Base-by-base conservation (phyloP, 2,329 filamentous ascomycete species). In the Fusarium subglutinans region DNA sequence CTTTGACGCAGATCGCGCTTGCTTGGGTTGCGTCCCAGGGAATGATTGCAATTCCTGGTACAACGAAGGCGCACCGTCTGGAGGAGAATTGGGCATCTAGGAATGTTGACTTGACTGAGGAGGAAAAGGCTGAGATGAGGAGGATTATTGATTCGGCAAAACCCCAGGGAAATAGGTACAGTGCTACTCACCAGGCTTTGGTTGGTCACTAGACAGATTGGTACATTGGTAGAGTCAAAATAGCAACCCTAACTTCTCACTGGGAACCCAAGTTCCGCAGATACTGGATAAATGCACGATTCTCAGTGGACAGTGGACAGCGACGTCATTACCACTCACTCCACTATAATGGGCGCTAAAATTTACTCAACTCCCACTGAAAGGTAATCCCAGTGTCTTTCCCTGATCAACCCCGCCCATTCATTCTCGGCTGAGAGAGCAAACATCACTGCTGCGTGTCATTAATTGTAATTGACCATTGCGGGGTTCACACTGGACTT, bases 11-110 rank as follows among this genome's bases (percentile, higher is more conserved):
- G 3, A 66, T 66, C 15, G 50, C 64, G 4, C 51, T 67, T 12
- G 64, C 64, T 4, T 67, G 64, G 64, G 64, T 67, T 10, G 30
- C 62, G 2, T 33, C 51, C 0, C 64, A 66, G 13, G 64, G 44
- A 44, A 58, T 67, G 17, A 66, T 67, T 15, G 51, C 62, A 33
- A 66, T 67, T 9, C 64, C 64, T 5, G 64, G 64, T 4, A 67
- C 64, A 4, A 67, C 64, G 5, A 67, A 59, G 38, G 26, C 62
- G 5, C 28, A 18, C 1, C 64, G 64, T 3, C 5, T 67, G 13
- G 64, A 67, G n/a, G 30, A 67, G 10, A 67, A 67, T 1, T 67
- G 44, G n/a, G 26, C 50, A 3, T 67, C 64, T 1, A 44, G 64
- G 4, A 2, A 67, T 7, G 12, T 66, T 24, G 64, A 50, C 3